A percentile compares a stretch with the other conserved stretches of the same genome.
phyloP scores from a whole-genome alignment of 139 green algal genomes.

The Astrephomene gubernaculifera region DNA sequence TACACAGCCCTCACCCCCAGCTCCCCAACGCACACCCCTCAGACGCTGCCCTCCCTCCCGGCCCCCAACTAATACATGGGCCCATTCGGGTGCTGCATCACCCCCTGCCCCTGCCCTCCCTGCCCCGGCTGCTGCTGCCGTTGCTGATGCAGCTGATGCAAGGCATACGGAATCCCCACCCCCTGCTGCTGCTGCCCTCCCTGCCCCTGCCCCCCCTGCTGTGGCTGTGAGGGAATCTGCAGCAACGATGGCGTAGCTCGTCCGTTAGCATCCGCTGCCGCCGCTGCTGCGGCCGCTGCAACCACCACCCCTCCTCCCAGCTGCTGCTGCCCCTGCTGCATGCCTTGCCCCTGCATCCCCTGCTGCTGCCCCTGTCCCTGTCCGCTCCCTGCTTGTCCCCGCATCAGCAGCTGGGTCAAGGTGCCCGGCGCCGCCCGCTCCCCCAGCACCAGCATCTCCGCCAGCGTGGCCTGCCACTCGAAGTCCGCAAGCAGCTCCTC shows the following conservation, averaged over 20 bases:
- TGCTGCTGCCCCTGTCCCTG: too few relatives aligned
- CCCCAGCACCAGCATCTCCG: slow-evolving; percentile 40
- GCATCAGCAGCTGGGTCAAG: neutral
- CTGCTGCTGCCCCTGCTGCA: neutral
- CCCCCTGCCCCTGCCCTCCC: too few relatives aligned
- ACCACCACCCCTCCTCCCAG: too few relatives aligned
- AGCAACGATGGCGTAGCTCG: too few relatives aligned
- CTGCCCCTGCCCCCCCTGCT: too few relatives aligned
- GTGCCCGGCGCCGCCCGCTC: slow-evolving; percentile 5
- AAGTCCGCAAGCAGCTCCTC: slow-evolving; percentile 68
- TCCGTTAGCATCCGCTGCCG: neutral
- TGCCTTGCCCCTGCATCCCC: neutral
- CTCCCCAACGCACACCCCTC: neutral
- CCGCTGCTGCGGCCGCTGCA: neutral
- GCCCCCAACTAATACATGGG: too few relatives aligned
- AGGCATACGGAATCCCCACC: too few relatives aligned
- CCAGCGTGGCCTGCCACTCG: slow-evolving; percentile 34
- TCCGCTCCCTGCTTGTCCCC: neutral
- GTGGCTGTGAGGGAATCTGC: too few relatives aligned
- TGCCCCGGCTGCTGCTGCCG: too few relatives aligned
- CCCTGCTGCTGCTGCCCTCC: too few relatives aligned
- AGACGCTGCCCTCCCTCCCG: neutral
- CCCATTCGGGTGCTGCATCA: too few relatives aligned
- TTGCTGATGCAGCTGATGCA: too few relatives aligned
- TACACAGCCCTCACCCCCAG: neutral